Base-by-base conservation (phyloP, 192 early-diverging fungal species). In the Spizellomyces punctatus region DNA sequence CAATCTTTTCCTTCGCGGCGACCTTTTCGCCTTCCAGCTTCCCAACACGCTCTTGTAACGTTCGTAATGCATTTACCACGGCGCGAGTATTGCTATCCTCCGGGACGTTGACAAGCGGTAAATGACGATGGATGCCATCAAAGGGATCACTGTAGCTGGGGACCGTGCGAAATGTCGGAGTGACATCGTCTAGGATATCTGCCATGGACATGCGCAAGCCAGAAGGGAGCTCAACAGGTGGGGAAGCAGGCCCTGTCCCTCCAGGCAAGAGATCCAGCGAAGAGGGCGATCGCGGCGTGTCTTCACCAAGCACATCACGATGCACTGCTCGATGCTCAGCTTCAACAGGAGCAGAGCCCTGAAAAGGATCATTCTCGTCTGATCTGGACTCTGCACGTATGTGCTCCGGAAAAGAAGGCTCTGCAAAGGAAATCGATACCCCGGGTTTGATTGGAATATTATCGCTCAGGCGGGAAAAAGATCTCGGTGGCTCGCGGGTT, bases 41-140 rank as follows among this genome's bases (percentile, higher is more conserved):
- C 8, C 71, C 69, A 19, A 85, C 78, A 45, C 75, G 64, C 17
- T 83, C 83, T 67, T 87, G 85, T n/a, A 87, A 72, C 0, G 74
- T 81, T n/a, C 79, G 67, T 8, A 87, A 67, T 4, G 82, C 81
- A 55, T 70, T 73, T 6, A 85, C 59, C 7, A 83, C 76, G 22
- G 77, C 82, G 16, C 36, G 17, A 6, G 59, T 61, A 41, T 16
- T 61, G 59, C 17, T 41, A 41, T 61, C 16, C 42, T 61, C 36
- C 14, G 17, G 59, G 16, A 41, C 59, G 9, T 41, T 41, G 22
- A 16, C 42, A 16, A 41, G 17, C 14, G 17, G 22, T 14, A 61
- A 42, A 61, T 61, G 36, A 17, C 59, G 59, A 14, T 61, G 59
- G 50, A 54, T n/a, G 50, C 14, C 12, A 19, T 54, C 50, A 19